These are phyloP conservation scores for Calonectria naviculata DNA, from an alignment of 2,329 filamentous ascomycete species.

Conservation along the genomic window DNA sequence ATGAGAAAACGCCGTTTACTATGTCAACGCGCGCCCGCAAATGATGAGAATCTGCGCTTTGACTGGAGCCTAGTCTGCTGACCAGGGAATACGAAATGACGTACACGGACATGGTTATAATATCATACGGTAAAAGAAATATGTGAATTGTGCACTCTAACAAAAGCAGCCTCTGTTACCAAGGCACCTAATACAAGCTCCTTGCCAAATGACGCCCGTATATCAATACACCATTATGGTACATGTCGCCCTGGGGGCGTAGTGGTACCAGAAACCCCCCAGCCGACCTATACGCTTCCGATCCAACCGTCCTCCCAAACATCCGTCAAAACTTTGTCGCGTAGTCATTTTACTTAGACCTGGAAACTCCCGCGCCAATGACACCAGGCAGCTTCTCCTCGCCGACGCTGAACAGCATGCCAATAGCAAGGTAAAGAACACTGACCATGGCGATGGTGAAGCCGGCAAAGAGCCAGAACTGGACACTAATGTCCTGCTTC, in stretches of 20 bases:
- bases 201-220: constrained; percentile 43
- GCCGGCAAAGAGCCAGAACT: constrained; percentile 87
- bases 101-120: neutral
- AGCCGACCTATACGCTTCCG: constrained; percentile 36
- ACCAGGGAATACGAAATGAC: neutral
- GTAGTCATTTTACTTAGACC: constrained; percentile 64
- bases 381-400: constrained; percentile 91
- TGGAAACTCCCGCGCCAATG: constrained; percentile 92
- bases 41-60: neutral
- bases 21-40: neutral
- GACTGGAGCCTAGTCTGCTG: neutral
- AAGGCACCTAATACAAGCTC: constrained; percentile 42
- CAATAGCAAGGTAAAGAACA: constrained; percentile 76
- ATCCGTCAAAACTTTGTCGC: neutral
- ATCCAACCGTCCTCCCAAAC: constrained; percentile 25
- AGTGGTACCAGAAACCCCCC: constrained; percentile 29
- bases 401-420: constrained; percentile 85
- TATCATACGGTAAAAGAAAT: constrained; percentile 8
- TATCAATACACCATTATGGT: constrained; percentile 46
- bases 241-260: constrained; percentile 40
- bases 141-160: constrained; percentile 39
- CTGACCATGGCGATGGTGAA: constrained; percentile 78
- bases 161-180: constrained; percentile 38
- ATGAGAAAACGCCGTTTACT: constrained; percentile 25
- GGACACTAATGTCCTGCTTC: constrained; percentile 89